Evolutionary conservation across 192 early-diverging fungal genomes (phyloP).

Genomic region (Mortierella claussenii): DNA sequence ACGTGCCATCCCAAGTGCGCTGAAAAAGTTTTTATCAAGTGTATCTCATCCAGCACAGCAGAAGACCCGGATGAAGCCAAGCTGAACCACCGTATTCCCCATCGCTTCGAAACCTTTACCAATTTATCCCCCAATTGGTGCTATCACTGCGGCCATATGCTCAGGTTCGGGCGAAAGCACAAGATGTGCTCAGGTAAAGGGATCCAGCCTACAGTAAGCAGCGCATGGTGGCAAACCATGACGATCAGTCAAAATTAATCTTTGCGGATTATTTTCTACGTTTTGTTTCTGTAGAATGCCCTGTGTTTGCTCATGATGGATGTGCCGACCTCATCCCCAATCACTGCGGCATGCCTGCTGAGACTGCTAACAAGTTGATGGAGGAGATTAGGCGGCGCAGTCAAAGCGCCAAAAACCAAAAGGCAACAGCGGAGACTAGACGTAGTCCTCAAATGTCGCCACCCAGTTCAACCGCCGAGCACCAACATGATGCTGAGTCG

Average conservation of each 20-base stretch:
- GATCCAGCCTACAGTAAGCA: no score
- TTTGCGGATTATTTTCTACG: no score
- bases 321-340: conserved; percentile 91
- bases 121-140: conserved; percentile 94
- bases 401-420: conserved; percentile 48
- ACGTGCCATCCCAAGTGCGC: conserved; percentile 93
- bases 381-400: conserved; percentile 75
- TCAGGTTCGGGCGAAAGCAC: conserved; percentile 77
- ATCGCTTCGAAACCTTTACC: conserved; percentile 88
- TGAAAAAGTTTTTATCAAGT: conserved; percentile 85
- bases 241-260: no score
- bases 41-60: conserved; percentile 75
- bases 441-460: conserved; percentile 54
- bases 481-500: conserved; percentile 29
- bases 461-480: conserved; percentile 45
- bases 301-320: conserved; percentile 79
- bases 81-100: conserved; percentile 93
- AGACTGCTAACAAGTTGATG: conserved; percentile 87
- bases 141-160: conserved; percentile 97
- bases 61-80: conserved; percentile 75
- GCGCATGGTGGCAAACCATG: no score
- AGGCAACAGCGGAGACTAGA: conserved; percentile 32
- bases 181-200: conserved; percentile 68
- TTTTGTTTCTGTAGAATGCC: conserved; percentile 84
- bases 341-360: conserved; percentile 90